Base-by-base conservation (phyloP, 768 basidiomycete species). In the Hirschioporus abietinus region DNA sequence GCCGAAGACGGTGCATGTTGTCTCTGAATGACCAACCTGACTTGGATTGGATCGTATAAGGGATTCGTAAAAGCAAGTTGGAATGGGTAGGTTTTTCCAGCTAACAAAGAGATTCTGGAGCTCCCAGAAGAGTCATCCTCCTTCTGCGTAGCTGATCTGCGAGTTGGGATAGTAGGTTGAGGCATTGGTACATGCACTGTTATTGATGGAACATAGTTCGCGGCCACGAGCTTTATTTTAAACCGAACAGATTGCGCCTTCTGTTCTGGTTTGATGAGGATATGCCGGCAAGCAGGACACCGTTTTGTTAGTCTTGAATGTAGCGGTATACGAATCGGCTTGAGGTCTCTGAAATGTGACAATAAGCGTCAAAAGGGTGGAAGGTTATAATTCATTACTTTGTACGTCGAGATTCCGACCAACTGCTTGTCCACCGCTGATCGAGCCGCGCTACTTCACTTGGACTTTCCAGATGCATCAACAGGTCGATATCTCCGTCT, bases 251-350 rank as follows among this genome's bases (percentile, higher is more conserved):
- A 95, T 71, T 95, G 93, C 0, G 95, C 91, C 74, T 99, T 99
- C 73, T 96, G 92, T 75, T 99, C 97, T 3, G 97, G 97, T 75
- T 98, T 97, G 78, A 98, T 97, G 69, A 99, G 86, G 71, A 99
- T 97, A 76, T 99, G 96, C 20, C 92, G 89, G 75, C 97, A 99
- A 1, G 83, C 84, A 17, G 95, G 90, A 79, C 97, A 99, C 4
- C 97, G 93, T 78, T 99, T 99, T 2, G 95, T 95, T 64, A 91
- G 87, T 76, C 98, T 99, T 0, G 95, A 92, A 70, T 92, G 93
- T 0, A 99, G 82, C 0, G 94, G 95, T 71, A 98, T 93, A 35
- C 97, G 91, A 60, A 93, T 81, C 0, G 97, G 97, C 74, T 86
- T 87, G 15, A 96, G 82, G 58, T 95, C 90, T 35, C 93, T 96